Conservation (phyloP, 306 rosid genomes). For the Fragaria vesca region DNA sequence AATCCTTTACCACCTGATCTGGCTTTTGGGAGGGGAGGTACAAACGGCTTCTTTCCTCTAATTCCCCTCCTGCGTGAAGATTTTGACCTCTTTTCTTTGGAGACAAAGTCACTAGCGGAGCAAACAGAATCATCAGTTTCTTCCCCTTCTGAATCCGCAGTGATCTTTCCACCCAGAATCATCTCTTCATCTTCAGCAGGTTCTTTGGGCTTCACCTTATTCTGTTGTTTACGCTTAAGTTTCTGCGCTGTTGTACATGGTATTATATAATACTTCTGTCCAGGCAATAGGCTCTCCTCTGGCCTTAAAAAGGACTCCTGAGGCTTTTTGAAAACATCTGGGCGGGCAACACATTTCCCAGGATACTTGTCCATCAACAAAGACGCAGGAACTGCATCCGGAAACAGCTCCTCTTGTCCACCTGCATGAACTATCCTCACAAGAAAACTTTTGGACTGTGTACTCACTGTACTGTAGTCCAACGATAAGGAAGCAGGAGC, state of each 20-base stretch:
- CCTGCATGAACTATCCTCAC: constrained; percentile 71
- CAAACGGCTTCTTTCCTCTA: constrained; percentile 48
- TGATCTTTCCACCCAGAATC: constrained; percentile 18
- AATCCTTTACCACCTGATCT: constrained; percentile 29
- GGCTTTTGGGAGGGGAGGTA: constrained; percentile 58
- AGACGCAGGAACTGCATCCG: constrained; percentile 48
- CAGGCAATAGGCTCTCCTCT: constrained; percentile 53
- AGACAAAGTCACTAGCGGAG: constrained; percentile 40
- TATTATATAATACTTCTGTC: constrained; percentile 60
- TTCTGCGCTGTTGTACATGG: constrained; percentile 46
- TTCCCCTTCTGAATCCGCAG: constrained; percentile 31
- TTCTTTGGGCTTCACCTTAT: constrained; percentile 11
- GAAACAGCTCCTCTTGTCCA: constrained; percentile 54
- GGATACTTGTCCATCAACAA: constrained; percentile 59
- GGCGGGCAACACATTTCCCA: constrained; percentile 57
- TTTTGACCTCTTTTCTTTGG: constrained; percentile 27
- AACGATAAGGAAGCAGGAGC: constrained; percentile 18
- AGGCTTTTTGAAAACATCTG: constrained; percentile 67
- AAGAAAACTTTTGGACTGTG: constrained; percentile 30
- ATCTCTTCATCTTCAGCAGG: constrained; percentile 20
- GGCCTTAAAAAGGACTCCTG: constrained; percentile 49
- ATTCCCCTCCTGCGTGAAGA: constrained; percentile 36
- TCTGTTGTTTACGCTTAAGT: constrained; percentile 43
- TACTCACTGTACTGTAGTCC: constrained; percentile 17
- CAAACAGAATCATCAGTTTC: constrained; percentile 36